Evolutionary conservation across 257 asterid genomes (phyloP).

Genomic region (Cynanchum wilfordii): DNA sequence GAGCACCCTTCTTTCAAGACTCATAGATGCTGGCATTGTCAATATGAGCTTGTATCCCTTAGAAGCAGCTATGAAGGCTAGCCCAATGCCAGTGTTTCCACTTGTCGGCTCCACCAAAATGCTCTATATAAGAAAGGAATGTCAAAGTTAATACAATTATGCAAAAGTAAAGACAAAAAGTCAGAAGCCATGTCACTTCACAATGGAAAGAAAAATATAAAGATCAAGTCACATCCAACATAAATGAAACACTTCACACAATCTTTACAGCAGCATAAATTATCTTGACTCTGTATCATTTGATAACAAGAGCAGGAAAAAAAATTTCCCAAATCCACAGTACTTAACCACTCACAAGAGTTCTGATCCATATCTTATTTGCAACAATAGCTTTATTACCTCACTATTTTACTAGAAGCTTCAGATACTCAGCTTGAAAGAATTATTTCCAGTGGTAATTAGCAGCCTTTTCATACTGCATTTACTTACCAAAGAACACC

Average conservation of each 20-base stretch:
- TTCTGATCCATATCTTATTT: not conserved
- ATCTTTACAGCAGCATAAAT: not conserved
- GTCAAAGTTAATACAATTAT: slow-evolving; percentile 6
- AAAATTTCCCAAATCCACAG: not conserved
- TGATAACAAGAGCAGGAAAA: not conserved
- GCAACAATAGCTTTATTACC: not conserved
- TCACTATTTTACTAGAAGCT: not conserved
- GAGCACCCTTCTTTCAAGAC: slow-evolving; percentile 98
- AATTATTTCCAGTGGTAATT: not conserved
- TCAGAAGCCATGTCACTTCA: not conserved
- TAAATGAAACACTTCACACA: not conserved
- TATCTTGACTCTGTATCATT: not conserved
- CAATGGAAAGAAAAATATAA: not conserved
- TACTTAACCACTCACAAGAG: not conserved
- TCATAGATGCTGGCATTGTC: slow-evolving; percentile 99
- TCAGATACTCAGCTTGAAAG: not conserved
- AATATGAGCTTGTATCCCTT: slow-evolving; percentile 94
- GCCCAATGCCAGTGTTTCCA: slow-evolving; percentile 98
- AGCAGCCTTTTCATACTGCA: not conserved
- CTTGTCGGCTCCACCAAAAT: slow-evolving; percentile 96
- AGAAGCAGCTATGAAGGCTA: slow-evolving; percentile 97
- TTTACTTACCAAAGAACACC: not conserved
- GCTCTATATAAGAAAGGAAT: slow-evolving; percentile 44
- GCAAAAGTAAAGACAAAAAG: not conserved
- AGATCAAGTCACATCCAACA: not conserved